These are phyloP conservation scores for Citrus trifoliata DNA, from an alignment of 345 rosid genomes.

Conservation along the genomic window DNA sequence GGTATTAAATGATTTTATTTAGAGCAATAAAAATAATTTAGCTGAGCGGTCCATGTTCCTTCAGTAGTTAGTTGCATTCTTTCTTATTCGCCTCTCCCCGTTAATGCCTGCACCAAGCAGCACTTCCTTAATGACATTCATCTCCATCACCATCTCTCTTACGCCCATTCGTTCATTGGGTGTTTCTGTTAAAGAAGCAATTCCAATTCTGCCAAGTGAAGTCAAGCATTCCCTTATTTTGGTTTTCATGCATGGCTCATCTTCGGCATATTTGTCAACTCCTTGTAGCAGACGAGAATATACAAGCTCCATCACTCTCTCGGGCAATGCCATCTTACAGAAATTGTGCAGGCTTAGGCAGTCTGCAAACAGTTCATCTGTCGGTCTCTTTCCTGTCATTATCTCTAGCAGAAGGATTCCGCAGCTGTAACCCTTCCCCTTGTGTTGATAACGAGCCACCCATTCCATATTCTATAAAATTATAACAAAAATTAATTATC, in stretches of 20 bases:
- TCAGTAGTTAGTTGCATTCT: background rate
- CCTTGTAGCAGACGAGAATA: background rate
- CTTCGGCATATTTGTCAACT: background rate
- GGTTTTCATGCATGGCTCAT: background rate
- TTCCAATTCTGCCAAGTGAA: background rate
- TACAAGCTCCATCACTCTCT: background rate
- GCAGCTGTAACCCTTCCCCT: slow-evolving; percentile 12
- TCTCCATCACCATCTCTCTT: background rate
- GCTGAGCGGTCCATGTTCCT: background rate
- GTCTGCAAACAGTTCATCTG: background rate
- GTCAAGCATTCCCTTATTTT: slow-evolving; percentile 2
- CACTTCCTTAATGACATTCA: background rate
- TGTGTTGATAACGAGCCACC: background rate
- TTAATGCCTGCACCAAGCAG: background rate
- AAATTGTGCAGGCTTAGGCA: slow-evolving; percentile 3
- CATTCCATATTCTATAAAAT: slow-evolving; percentile 5
- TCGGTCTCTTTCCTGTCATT: slow-evolving; percentile 16
- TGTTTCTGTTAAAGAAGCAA: background rate
- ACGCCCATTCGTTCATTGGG: background rate
- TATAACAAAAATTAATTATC: background rate
- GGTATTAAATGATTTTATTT: background rate
- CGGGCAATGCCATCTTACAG: slow-evolving; percentile 17
- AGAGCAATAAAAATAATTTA: background rate
- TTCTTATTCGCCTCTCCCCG: background rate
- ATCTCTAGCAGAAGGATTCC: slow-evolving; percentile 13